Percentiles rank a stretch among this genome's conserved stretches.
phyloP scores from a whole-genome alignment of 1,284 basidiomycete species.

The Phenoliferia sp. region DNA sequence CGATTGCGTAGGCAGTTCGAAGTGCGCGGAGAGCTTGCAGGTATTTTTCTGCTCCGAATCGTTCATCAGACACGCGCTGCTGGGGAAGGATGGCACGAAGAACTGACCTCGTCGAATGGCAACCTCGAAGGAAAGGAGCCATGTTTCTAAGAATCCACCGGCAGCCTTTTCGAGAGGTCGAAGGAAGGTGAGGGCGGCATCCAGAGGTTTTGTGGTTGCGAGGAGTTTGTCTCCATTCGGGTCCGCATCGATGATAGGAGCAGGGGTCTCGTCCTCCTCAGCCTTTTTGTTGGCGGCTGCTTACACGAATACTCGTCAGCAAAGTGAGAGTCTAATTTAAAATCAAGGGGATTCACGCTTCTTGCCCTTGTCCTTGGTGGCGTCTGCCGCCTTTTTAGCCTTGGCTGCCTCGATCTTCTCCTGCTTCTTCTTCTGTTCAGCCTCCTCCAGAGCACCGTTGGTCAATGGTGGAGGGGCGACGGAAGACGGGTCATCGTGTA shows the following conservation, averaged over 20 bases:
- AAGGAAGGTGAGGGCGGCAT: constrained; percentile 68
- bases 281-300: constrained; percentile 51
- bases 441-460: constrained; percentile 32
- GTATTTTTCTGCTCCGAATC: constrained; percentile 59
- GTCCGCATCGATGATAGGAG: constrained; percentile 63
- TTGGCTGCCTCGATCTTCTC: constrained; percentile 12
- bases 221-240: constrained; percentile 72
- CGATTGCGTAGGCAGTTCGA: constrained; percentile 54
- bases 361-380: constrained; percentile 57
- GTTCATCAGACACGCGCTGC: not conserved
- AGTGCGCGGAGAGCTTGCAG: constrained; percentile 73
- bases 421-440: constrained; percentile 11
- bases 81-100: not conserved
- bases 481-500: constrained; percentile 64
- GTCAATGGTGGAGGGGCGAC: constrained; percentile 2
- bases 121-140: constrained; percentile 75
- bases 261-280: constrained; percentile 66
- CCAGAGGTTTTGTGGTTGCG: constrained; percentile 62
- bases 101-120: constrained; percentile 60
- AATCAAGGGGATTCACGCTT: constrained; percentile 41
- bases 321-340: not conserved
- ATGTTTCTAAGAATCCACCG: constrained; percentile 59
- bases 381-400: constrained; percentile 58
- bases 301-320: constrained; percentile 4
- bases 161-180: constrained; percentile 59